phyloP scores from a whole-genome alignment of 2,329 filamentous ascomycete genomes.

The Neopestalotiopsis sp. region DNA sequence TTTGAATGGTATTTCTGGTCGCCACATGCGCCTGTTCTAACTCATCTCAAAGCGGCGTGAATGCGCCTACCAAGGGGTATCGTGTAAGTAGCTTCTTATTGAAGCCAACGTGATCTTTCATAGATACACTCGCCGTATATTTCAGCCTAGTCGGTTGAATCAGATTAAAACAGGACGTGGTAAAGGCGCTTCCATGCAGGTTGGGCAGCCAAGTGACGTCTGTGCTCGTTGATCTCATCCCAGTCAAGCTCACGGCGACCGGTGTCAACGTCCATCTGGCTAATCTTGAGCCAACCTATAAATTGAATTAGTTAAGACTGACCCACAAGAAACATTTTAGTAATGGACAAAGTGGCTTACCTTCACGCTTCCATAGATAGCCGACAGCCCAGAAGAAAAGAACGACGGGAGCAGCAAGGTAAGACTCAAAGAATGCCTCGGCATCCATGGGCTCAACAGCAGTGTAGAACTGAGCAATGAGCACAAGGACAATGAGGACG shows the following conservation, averaged over 20 bases:
- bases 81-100: not conserved
- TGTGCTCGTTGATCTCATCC: constrained; percentile 58
- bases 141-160: not conserved
- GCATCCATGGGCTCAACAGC: constrained; percentile 44
- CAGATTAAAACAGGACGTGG: constrained; percentile 37
- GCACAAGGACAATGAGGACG: constrained; percentile 58
- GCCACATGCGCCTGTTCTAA: no score
- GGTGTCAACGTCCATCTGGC: constrained; percentile 70
- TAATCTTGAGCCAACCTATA: constrained; percentile 54
- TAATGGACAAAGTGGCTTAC: not conserved
- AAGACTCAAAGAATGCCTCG: constrained; percentile 57
- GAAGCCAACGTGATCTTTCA: not conserved
- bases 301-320: not conserved
- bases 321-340: not conserved
- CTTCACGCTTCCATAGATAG: constrained; percentile 67
- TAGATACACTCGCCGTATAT: not conserved
- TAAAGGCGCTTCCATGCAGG: constrained; percentile 49
- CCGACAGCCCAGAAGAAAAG: constrained; percentile 58
- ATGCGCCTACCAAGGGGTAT: not conserved
- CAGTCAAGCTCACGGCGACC: constrained; percentile 67
- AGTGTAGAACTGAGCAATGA: constrained; percentile 56
- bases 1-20: no score
- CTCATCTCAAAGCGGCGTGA: no score
- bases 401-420: constrained; percentile 59
- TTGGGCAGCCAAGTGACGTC: constrained; percentile 47